Evolutionary conservation across 331 rosid species (phyloP), one percentile per base, ranked within the genome.

Genomic region (Acacia concinna): DNA sequence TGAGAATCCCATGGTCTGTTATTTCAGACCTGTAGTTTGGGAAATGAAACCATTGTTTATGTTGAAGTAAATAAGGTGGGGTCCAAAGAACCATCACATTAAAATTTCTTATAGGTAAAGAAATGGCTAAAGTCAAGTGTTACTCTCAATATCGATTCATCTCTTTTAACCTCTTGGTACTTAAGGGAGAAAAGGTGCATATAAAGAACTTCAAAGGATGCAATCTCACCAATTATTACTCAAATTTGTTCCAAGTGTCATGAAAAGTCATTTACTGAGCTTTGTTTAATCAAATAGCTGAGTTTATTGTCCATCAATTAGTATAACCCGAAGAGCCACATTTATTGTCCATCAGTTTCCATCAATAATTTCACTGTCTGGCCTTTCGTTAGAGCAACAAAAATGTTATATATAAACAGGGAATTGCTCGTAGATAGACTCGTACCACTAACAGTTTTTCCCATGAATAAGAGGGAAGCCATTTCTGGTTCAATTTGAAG

Each of bases 11-110:
- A 30, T 59, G 75, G 9, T 54, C 78, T 84, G 60, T 57, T 72
- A 66, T 35, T 60, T 60, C 76, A 11, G 28, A 82, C 86, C 86
- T 77, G 71, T 83, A 38, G 88, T 81, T 81, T 79, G 63, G 67
- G 88, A 82, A 84, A 76, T 46, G 41, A 67, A 30, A 37, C 81
- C 85, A 28, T 79, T 81, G 62, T 70, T 79, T 77, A 62, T 63
- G 12, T 25, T 6, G 20, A 68, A 25, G 72, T 20, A 43, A 34
- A 30, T 60, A 32, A 41, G 18, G 70, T 73, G 78, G 81, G 71
- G 75, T 52, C 81, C 41, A 21, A 25, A 11, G 20, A 67, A 7
- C 51, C 32, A 73, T 20, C 31, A 11, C 21, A 38, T n/a, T n/a
- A 66, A 38, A 37, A 49, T 35, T 66, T 2, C 17, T 40, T 66